Percentiles rank a stretch among this genome's conserved stretches.
Evolutionary conservation across 139 green algal species (phyloP).

Genomic region (Asterochloris sp.): DNA sequence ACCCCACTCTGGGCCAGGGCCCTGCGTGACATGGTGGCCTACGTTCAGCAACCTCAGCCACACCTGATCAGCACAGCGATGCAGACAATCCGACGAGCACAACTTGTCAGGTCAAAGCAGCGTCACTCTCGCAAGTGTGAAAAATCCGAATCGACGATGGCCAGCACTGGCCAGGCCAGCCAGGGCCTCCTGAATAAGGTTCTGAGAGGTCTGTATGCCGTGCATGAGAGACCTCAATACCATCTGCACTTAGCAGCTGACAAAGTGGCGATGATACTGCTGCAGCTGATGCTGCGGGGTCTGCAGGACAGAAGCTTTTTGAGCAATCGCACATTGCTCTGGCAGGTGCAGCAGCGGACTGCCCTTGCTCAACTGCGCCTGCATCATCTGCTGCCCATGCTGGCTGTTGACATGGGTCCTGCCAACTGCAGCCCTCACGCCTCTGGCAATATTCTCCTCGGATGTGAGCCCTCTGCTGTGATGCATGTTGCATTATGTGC

Average conservation of each 20-base stretch:
- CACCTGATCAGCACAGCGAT: no score
- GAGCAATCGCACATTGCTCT: slow-evolving; percentile 46
- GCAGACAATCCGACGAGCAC: no score
- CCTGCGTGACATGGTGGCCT: no score
- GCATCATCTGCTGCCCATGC: not conserved
- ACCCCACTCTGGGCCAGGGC: no score
- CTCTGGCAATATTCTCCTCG: slow-evolving; percentile 20
- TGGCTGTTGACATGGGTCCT: not conserved
- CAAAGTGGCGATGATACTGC: not conserved
- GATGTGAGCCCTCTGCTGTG: slow-evolving; percentile 17
- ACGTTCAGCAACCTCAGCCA: no score
- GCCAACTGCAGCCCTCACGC: slow-evolving; percentile 7
- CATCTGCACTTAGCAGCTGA: not conserved
- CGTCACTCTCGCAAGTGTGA: no score
- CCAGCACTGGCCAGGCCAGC: no score
- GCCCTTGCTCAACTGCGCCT: not conserved
- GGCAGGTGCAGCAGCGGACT: slow-evolving; percentile 33
- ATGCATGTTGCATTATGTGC: not conserved
- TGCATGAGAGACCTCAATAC: not conserved
- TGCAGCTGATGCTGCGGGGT: slow-evolving; percentile 53
- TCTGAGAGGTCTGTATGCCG: not conserved
- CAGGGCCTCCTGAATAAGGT: not conserved
- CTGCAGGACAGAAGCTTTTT: slow-evolving; percentile 37
- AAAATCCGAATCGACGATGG: no score
- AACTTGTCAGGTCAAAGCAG: no score